These are phyloP conservation scores for Aspergillus novoparasiticus DNA, from an alignment of 2,329 filamentous ascomycete genomes.

Conservation along the genomic window DNA sequence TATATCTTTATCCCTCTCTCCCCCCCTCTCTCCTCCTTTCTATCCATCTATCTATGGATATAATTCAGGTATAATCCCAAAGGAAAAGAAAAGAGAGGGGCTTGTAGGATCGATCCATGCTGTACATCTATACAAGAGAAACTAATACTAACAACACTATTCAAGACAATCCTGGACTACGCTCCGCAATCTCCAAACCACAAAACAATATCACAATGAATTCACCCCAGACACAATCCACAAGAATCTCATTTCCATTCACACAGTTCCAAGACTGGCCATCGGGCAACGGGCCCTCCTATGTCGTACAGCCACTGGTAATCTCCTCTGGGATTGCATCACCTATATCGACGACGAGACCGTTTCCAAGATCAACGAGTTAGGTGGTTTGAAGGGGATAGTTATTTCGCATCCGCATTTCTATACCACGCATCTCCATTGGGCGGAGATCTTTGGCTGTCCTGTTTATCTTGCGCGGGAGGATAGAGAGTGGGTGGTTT, in stretches of 20 bases:
- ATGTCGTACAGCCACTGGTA: slow-evolving; percentile 65
- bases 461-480: slow-evolving; percentile 69
- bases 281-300: slow-evolving; percentile 77
- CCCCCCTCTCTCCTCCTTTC: not conserved
- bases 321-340: slow-evolving; percentile 79
- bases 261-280: slow-evolving; percentile 58
- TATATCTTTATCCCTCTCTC: slow-evolving; percentile 8
- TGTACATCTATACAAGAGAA: not conserved
- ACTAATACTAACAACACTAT: not conserved
- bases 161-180: slow-evolving; percentile 33
- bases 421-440: slow-evolving; percentile 74
- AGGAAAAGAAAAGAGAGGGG: not conserved
- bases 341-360: slow-evolving; percentile 69
- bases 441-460: slow-evolving; percentile 69
- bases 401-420: slow-evolving; percentile 82
- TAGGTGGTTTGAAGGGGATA: slow-evolving; percentile 71
- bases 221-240: slow-evolving; percentile 21
- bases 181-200: slow-evolving; percentile 25
- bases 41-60: no score
- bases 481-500: slow-evolving; percentile 66
- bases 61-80: not conserved
- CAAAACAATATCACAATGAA: slow-evolving; percentile 25
- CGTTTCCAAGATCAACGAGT: slow-evolving; percentile 54
- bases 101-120: not conserved
- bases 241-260: slow-evolving; percentile 27